Conservation (phyloP, 2,329 filamentous ascomycete genomes). For the Penicillium brevicompactum region DNA sequence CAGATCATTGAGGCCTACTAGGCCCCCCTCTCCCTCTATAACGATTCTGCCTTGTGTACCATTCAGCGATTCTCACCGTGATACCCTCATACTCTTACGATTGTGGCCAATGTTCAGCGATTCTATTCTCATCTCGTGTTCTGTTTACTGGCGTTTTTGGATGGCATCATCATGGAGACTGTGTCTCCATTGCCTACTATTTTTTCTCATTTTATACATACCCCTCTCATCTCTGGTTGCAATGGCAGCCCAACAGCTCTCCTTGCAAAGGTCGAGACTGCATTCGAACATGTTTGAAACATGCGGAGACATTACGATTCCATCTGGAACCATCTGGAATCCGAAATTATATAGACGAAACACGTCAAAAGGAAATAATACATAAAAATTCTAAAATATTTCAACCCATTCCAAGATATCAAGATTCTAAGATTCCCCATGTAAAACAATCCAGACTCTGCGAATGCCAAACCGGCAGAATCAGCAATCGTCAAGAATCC, state of each 20-base stretch:
- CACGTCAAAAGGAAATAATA: neutral
- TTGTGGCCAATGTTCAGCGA: conserved; percentile 2
- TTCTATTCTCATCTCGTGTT: conserved; percentile 6
- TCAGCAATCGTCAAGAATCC: conserved; percentile 8
- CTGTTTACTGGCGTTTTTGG: conserved; percentile 25
- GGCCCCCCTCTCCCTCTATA: conserved; percentile 4
- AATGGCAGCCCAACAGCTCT: conserved; percentile 20
- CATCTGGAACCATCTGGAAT: conserved; percentile 4
- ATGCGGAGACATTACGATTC: conserved; percentile 14
- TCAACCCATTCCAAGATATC: neutral
- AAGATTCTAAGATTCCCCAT: neutral
- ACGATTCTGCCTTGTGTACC: conserved; percentile 23
- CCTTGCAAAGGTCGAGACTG: conserved; percentile 24
- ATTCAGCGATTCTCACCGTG: conserved; percentile 18
- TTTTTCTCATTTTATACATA: neutral
- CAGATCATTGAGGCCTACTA: conserved; percentile 54
- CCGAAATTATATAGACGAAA: conserved; percentile 12
- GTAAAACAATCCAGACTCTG: neutral
- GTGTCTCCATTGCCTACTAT: neutral
- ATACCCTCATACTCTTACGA: conserved; percentile 27
- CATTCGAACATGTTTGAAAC: conserved; percentile 9
- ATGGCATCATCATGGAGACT: neutral
- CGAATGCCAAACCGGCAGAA: conserved; percentile 1
- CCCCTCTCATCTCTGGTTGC: conserved; percentile 10
- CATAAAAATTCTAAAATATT: neutral